These are phyloP conservation scores for Sclerotinia subarctica DNA, from an alignment of 2,329 filamentous ascomycete species.

Conservation along the genomic window DNA sequence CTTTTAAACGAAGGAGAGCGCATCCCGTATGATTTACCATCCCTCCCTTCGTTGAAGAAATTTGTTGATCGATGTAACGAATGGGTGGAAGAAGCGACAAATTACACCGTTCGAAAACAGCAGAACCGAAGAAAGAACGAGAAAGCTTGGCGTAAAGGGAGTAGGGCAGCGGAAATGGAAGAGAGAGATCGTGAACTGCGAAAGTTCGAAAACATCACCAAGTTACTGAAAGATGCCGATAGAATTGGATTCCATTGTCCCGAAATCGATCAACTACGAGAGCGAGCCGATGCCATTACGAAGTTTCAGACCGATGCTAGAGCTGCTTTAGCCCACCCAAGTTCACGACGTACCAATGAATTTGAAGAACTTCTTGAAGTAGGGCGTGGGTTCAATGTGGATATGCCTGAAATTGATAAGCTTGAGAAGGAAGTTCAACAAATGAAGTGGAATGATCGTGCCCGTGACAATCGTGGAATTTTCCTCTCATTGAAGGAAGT, in stretches of 20 bases:
- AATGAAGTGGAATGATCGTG: conserved; percentile 83
- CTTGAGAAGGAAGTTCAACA: conserved; percentile 79
- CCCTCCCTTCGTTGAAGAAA: conserved; percentile 74
- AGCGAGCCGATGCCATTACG: conserved; percentile 80
- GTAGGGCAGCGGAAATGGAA: conserved; percentile 77
- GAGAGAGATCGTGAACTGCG: conserved; percentile 80
- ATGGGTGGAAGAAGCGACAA: conserved; percentile 95
- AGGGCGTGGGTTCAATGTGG: conserved; percentile 84
- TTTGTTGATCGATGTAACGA: conserved; percentile 97
- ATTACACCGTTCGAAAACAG: conserved; percentile 95
- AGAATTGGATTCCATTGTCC: conserved; percentile 89
- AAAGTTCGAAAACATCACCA: conserved; percentile 83
- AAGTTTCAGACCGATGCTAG: conserved; percentile 77
- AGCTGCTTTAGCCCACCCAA: conserved; percentile 64
- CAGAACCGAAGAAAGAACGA: conserved; percentile 96
- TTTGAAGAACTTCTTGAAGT: conserved; percentile 90
- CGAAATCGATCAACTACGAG: conserved; percentile 80
- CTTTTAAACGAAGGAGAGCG: conserved; percentile 92
- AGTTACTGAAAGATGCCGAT: conserved; percentile 78
- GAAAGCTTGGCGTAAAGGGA: conserved; percentile 74
- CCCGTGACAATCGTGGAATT: conserved; percentile 59
- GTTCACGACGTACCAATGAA: conserved; percentile 62
- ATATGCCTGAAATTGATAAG: conserved; percentile 82
- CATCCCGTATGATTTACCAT: conserved; percentile 85
- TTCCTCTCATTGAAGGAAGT: conserved; percentile 76